Percentiles rank a stretch among this genome's conserved stretches.
Conservation (phyloP, 2,329 filamentous ascomycete genomes). For the Diaporthe capsici region DNA sequence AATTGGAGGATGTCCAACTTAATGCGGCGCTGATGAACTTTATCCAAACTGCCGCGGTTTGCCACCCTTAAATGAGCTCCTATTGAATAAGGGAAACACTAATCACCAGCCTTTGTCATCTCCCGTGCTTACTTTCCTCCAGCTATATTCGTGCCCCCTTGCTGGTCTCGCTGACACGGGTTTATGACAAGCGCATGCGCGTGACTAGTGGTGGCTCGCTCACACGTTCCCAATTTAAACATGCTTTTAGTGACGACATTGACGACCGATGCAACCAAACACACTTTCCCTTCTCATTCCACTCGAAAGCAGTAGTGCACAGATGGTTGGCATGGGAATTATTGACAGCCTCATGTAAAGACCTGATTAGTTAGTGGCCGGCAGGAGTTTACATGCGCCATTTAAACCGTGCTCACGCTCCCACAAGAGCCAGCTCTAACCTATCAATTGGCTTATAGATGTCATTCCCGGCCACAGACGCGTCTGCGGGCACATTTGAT, state of each 20-base stretch:
- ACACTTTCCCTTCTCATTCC: too few species aligned
- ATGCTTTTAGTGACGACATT: neutral
- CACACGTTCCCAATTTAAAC: neutral
- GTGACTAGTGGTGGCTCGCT: neutral
- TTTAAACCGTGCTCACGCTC: neutral
- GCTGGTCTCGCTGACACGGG: too few species aligned
- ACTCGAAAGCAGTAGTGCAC: neutral
- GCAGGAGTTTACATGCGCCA: neutral
- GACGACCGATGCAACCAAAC: neutral
- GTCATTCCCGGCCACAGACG: neutral
- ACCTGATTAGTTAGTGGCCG: neutral
- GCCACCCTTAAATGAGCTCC: neutral
- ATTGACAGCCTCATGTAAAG: too few species aligned
- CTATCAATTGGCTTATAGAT: neutral
- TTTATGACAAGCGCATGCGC: neutral
- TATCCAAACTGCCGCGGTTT: neutral
- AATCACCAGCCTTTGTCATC: neutral
- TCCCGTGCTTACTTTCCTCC: neutral
- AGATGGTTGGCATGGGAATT: neutral
- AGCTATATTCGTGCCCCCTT: neutral
- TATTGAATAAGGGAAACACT: neutral
- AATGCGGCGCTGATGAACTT: neutral
- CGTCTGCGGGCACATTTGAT: neutral
- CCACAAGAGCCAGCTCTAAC: neutral
- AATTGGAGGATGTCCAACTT: neutral